Percentiles rank a stretch among this genome's conserved stretches.
Conservation (phyloP, 73 alveolate genomes). For the Urostyla sp. region DNA sequence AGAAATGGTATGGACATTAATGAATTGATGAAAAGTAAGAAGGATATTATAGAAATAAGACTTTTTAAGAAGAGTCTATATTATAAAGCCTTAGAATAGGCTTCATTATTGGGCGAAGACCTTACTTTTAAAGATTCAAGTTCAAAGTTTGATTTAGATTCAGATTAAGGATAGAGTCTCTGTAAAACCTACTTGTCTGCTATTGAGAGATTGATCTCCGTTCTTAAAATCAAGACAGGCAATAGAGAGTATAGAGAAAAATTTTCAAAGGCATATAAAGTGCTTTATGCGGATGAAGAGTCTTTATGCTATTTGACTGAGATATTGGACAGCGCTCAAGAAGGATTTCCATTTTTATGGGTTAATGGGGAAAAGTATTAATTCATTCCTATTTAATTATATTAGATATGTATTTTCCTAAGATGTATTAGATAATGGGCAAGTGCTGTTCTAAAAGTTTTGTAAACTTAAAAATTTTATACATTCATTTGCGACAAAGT, state of each 20-base stretch:
- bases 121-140: conserved; percentile 24
- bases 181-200: conserved; percentile 84
- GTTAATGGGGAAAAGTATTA: conserved; percentile 96
- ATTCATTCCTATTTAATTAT: no score
- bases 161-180: conserved; percentile 90
- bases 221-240: conserved; percentile 59
- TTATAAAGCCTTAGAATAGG: conserved; percentile 48
- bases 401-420: conserved; percentile 88
- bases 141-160: conserved; percentile 87
- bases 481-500: conserved; percentile 1
- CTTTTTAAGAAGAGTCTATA: conserved; percentile 30
- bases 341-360: conserved; percentile 92
- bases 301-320: conserved; percentile 88
- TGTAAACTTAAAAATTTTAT: conserved; percentile 59
- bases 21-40: background rate
- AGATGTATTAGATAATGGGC: conserved; percentile 91
- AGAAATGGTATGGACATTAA: background rate
- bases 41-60: conserved; percentile 39
- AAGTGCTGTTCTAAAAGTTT: conserved; percentile 80
- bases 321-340: conserved; percentile 94
- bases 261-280: conserved; percentile 90
- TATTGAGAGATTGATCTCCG: conserved; percentile 81
- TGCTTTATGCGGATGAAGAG: conserved; percentile 86
- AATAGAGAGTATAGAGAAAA: conserved; percentile 86
- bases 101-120: conserved; percentile 47